Percentiles rank a stretch among this genome's conserved stretches.
phyloP scores from a whole-genome alignment of 192 early-diverging fungal genomes.

The Podila horticola region DNA sequence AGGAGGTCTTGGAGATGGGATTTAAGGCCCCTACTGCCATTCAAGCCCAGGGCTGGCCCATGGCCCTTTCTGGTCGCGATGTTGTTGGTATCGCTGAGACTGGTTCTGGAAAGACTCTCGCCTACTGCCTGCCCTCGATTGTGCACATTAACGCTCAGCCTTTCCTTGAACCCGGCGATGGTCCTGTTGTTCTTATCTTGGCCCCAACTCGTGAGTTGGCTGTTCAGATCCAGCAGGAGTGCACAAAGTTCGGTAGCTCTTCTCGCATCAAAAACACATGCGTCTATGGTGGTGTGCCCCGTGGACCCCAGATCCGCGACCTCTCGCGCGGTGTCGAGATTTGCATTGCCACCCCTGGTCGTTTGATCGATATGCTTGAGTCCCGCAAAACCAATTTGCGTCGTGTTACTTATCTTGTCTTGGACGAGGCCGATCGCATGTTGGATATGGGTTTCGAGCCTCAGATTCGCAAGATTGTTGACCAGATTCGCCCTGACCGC shows the following conservation, averaged over 20 bases:
- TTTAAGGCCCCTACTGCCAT: constrained; percentile 93
- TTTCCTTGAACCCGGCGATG: constrained; percentile 90
- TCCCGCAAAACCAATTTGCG: constrained; percentile 88
- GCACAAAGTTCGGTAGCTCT: constrained; percentile 89
- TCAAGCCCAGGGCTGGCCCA: constrained; percentile 98
- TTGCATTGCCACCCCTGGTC: constrained; percentile 97
- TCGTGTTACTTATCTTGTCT: constrained; percentile 95
- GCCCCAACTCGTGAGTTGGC: constrained; percentile 98
- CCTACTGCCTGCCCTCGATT: constrained; percentile 94
- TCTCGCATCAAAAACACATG: constrained; percentile 95
- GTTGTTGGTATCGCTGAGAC: constrained; percentile 92
- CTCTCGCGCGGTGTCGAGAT: constrained; percentile 90
- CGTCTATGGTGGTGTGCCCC: constrained; percentile 94
- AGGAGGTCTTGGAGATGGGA: constrained; percentile 85
- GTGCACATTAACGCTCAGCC: constrained; percentile 99
- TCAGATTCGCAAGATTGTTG: constrained; percentile 97
- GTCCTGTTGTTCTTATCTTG: constrained; percentile 95
- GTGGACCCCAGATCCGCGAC: constrained; percentile 91
- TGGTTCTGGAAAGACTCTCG: constrained; percentile 95
- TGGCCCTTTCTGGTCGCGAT: constrained; percentile 95
- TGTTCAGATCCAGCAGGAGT: constrained; percentile 96
- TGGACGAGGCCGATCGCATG: constrained; percentile 99
- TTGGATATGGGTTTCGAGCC: constrained; percentile 99
- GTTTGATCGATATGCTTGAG: constrained; percentile 97
- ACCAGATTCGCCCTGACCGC: constrained; percentile 96